Conservation (phyloP, 495 filamentous ascomycete genomes). For the Tricharina praecox region DNA sequence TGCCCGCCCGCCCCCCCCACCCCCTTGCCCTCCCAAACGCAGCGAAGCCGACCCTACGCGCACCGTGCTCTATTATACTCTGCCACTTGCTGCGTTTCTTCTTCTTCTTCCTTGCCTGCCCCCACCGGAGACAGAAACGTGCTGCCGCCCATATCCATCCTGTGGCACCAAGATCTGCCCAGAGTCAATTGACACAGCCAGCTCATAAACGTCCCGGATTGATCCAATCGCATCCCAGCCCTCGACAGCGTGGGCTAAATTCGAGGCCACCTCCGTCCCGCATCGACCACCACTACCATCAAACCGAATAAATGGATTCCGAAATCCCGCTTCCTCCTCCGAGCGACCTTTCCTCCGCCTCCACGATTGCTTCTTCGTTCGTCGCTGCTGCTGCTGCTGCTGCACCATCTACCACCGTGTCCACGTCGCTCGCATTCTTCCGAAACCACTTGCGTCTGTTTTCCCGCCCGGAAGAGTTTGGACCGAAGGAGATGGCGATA, state of each 20-base stretch:
- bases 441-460: neutral
- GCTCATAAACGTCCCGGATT: neutral
- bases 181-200: neutral
- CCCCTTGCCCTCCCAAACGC: too few relatives aligned
- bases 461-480: neutral
- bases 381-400: neutral
- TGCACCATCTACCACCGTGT: neutral
- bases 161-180: too few relatives aligned
- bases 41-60: too few relatives aligned
- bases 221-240: slow-evolving; percentile 17
- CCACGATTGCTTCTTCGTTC: neutral
- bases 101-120: too few relatives aligned
- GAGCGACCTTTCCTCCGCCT: neutral
- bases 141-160: too few relatives aligned
- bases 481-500: slow-evolving; percentile 19
- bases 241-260: slow-evolving; percentile 15
- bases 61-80: too few relatives aligned
- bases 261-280: neutral
- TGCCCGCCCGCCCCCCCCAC: too few relatives aligned
- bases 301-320: neutral
- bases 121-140: too few relatives aligned
- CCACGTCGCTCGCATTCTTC: neutral
- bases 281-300: too few relatives aligned
- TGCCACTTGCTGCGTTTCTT: too few relatives aligned
- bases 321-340: neutral